Base-by-base conservation (phyloP, 2,329 filamentous ascomycete species). In the Sarocladium kiliense region DNA sequence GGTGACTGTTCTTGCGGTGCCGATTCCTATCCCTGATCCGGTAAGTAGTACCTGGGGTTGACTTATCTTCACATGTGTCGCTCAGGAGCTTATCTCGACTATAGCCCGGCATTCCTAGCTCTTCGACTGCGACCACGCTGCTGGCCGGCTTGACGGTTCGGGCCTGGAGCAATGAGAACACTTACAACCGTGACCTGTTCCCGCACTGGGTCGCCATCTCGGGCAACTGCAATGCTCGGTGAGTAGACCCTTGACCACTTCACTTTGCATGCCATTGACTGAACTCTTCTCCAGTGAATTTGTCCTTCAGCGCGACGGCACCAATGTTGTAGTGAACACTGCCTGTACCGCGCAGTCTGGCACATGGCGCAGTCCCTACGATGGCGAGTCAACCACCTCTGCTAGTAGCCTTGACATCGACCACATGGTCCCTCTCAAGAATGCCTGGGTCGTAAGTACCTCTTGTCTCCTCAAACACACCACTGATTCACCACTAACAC, bases 381-480 rank as follows among this genome's bases (percentile, higher is more conserved):
- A 93, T 64, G 88, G 88, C 16, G 85, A 74, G 0, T 83, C 77
- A 1, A 91, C 87, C 86, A 86, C 82, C 0, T 73, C 75, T 0
- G 81, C 88, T 1, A 80, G 77, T 18, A 87, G 92, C 62, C 68
- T 94, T 1, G 88, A 93, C 62, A 93, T 94, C 57, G 90, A 94
- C 68, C 90, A 94, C 67, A 78, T 94, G 71, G 88, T 95, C 2
- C 89, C 90, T 1, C 68, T 95, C 58, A 86, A 86, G 66, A 90
- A 92, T 64, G 88, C 89, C 4, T 93, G 88, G 89, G 84, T 87
- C 58, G 81, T 85, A 61, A 64, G 76, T 70, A 26, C 11, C 18
- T 32, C 45, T 23, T 37, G 34, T 14, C 14, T 50, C 12, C 14
- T 26, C 10, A n/a, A n/a, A n/a, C n/a, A n/a, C 30, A 11, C 23